Evolutionary conservation across 495 filamentous ascomycete species (phyloP).

Genomic region (Xylaria nigripes): DNA sequence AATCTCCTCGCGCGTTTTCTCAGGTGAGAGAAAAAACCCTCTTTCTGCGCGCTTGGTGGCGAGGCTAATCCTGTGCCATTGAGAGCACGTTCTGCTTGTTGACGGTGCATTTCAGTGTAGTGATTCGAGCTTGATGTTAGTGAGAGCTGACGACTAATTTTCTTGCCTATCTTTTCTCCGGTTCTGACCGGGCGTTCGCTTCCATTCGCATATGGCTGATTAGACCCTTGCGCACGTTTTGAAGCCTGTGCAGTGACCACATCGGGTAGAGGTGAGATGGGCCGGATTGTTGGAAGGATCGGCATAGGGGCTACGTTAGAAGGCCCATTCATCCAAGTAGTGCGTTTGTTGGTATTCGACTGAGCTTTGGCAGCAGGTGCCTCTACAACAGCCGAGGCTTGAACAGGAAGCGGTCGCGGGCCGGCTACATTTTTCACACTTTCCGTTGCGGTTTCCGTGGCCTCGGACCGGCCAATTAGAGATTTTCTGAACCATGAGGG

Average conservation of each 20-base stretch:
- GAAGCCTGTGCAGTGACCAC: constrained; percentile 82
- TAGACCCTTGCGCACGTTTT: constrained; percentile 40
- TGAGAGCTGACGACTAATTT: constrained; percentile 92
- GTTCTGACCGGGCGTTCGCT: constrained; percentile 21
- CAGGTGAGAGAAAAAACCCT: constrained; percentile 96
- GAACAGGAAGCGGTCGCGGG: constrained; percentile 51
- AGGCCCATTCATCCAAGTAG: constrained; percentile 75
- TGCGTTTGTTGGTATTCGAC: constrained; percentile 60
- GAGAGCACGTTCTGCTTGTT: constrained; percentile 83
- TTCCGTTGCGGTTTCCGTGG: constrained; percentile 27
- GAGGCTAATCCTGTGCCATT: constrained; percentile 67
- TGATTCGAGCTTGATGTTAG: constrained; percentile 91
- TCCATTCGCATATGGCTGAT: constrained; percentile 33
- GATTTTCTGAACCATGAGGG: constrained; percentile 95
- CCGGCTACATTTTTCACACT: constrained; percentile 26
- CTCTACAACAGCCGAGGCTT: constrained; percentile 47
- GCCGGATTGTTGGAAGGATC: constrained; percentile 91
- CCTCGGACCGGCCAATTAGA: constrained; percentile 59
- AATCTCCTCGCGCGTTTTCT: constrained; percentile 88
- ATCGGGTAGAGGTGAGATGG: constrained; percentile 88
- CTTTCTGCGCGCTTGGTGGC: constrained; percentile 64
- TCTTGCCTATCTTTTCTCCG: constrained; percentile 75
- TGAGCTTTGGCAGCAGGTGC: constrained; percentile 47
- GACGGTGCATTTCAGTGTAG: constrained; percentile 74
- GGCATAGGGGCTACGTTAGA: constrained; percentile 91